Conservation (phyloP, 1,284 basidiomycete genomes). For the Ustilago vetiveriae region DNA sequence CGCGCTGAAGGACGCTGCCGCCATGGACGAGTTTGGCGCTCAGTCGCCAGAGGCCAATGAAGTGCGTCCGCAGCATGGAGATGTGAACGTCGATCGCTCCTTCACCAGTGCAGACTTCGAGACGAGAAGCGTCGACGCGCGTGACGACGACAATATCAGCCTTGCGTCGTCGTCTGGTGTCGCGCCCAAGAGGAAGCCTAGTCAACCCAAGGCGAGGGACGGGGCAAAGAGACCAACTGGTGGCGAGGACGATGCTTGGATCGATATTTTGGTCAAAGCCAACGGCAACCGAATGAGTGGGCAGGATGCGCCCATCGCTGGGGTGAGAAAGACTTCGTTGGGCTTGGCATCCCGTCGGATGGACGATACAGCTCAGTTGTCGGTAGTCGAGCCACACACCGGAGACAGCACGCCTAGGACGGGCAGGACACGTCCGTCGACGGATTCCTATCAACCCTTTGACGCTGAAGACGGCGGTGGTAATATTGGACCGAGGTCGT, state of each 20-base stretch:
- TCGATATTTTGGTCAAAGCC: constrained; percentile 51
- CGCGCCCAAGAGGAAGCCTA: constrained; percentile 4
- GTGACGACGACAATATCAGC: constrained; percentile 13
- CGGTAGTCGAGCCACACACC: constrained; percentile 1
- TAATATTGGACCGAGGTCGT: constrained; percentile 14
- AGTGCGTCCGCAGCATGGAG: constrained; percentile 14
- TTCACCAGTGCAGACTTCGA: constrained; percentile 57
- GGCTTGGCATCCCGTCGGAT: background rate
- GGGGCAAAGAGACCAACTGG: constrained; percentile 14
- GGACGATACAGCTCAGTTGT: constrained; percentile 23
- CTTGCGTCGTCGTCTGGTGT: constrained; percentile 1
- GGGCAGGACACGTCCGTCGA: no score
- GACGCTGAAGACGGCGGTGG: background rate
- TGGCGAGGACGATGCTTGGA: constrained; percentile 49
- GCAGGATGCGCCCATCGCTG: constrained; percentile 29
- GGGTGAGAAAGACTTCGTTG: constrained; percentile 6
- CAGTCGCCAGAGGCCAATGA: no score
- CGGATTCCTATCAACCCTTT: no score
- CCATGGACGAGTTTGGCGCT: constrained; percentile 6
- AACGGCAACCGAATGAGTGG: constrained; percentile 40
- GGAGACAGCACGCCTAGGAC: no score
- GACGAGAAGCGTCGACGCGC: constrained; percentile 38
- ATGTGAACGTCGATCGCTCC: constrained; percentile 26
- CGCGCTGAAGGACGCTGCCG: constrained; percentile 8
- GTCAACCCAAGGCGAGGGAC: constrained; percentile 5